phyloP scores from a whole-genome alignment of 2,329 filamentous ascomycete species.

The Talaromyces funiculosus region DNA sequence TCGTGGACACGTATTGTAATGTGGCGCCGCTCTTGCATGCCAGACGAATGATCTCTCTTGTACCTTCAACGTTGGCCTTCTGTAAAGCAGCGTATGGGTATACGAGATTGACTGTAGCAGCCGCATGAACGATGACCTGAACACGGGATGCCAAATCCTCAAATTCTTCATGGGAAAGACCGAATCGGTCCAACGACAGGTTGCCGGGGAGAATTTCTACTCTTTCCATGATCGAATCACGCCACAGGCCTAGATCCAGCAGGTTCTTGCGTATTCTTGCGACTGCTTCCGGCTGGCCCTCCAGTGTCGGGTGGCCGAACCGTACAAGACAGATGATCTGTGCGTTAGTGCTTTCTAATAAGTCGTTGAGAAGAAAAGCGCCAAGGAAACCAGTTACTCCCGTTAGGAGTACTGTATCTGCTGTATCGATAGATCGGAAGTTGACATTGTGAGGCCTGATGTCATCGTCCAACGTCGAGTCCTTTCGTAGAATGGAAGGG shows the following conservation, averaged over 20 bases:
- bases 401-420: conserved; percentile 64
- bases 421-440: conserved; percentile 57
- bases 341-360: conserved; percentile 63
- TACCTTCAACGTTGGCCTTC: conserved; percentile 72
- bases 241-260: conserved; percentile 72
- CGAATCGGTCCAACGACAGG: conserved; percentile 61
- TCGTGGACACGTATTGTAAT: conserved; percentile 73
- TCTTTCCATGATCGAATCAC: conserved; percentile 69
- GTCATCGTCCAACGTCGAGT: conserved; percentile 63
- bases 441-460: conserved; percentile 54
- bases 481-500: conserved; percentile 61
- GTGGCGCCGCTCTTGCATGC: conserved; percentile 63
- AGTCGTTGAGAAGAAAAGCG: conserved; percentile 64
- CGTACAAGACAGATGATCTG: conserved; percentile 68
- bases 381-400: conserved; percentile 73
- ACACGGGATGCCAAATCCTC: conserved; percentile 59
- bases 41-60: conserved; percentile 66
- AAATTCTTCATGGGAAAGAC: conserved; percentile 61
- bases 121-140: conserved; percentile 71
- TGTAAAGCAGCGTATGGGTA: conserved; percentile 75
- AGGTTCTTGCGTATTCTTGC: conserved; percentile 69
- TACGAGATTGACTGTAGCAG: conserved; percentile 72
- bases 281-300: conserved; percentile 61
- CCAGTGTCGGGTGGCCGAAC: conserved; percentile 61
- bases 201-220: conserved; percentile 72